A percentile compares a stretch with the other conserved stretches of the same genome.
Conservation (phyloP, 2,329 filamentous ascomycete species). For the Clonostachys rosea region DNA sequence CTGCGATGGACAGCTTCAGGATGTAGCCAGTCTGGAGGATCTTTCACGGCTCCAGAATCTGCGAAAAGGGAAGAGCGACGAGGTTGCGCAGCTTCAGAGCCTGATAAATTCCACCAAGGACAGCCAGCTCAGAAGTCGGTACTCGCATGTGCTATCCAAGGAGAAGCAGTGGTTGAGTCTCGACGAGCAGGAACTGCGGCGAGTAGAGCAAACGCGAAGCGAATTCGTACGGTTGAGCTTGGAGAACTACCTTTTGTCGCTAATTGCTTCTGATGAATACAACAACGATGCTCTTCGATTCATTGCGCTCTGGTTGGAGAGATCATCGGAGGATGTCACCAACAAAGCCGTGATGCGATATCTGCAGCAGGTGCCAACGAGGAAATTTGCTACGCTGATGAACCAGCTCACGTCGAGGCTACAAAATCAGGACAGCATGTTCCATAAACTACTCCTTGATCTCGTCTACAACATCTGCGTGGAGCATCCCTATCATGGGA, state of each 20-base stretch:
- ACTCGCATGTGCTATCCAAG: constrained; percentile 60
- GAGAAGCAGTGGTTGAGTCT: constrained; percentile 88
- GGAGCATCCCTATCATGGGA: constrained; percentile 93
- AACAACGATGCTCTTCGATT: constrained; percentile 90
- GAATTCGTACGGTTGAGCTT: constrained; percentile 84
- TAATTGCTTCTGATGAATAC: constrained; percentile 81
- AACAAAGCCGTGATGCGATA: constrained; percentile 72
- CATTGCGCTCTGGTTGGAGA: constrained; percentile 89
- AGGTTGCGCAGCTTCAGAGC: constrained; percentile 69
- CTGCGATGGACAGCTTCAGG: constrained; percentile 90
- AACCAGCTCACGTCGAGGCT: constrained; percentile 95
- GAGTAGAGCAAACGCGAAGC: constrained; percentile 70
- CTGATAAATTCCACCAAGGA: constrained; percentile 46
- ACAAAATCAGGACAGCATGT: constrained; percentile 63
- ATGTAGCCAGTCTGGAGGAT: constrained; percentile 79
- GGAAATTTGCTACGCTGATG: constrained; percentile 90
- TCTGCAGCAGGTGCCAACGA: constrained; percentile 72
- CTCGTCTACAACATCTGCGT: constrained; percentile 80
- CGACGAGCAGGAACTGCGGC: constrained; percentile 80
- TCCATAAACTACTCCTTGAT: constrained; percentile 70
- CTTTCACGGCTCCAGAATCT: constrained; percentile 75
- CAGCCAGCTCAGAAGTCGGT: constrained; percentile 47
- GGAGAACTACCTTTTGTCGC: constrained; percentile 85
- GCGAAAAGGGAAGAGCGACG: constrained; percentile 73
- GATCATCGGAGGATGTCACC: constrained; percentile 69